These are phyloP conservation scores for Colletotrichum aenigma DNA, from an alignment of 2,329 filamentous ascomycete genomes.

Conservation along the genomic window DNA sequence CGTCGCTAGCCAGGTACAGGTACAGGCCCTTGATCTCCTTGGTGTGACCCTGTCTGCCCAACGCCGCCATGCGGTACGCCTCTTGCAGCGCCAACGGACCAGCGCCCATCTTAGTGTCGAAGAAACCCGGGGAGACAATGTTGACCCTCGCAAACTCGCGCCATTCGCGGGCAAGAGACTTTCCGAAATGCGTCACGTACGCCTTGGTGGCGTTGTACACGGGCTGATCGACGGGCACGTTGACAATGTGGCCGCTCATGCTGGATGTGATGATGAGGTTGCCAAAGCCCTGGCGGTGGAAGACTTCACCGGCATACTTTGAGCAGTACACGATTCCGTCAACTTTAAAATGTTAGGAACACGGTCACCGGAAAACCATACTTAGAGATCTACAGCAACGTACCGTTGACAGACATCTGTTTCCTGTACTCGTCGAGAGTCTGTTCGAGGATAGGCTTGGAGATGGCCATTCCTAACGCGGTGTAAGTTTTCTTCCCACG, in stretches of 20 bases:
- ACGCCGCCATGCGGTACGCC: slow-evolving; percentile 51
- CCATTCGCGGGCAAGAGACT: slow-evolving; percentile 61
- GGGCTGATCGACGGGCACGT: slow-evolving; percentile 48
- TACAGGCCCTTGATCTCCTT: slow-evolving; percentile 69
- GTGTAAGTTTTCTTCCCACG: fast-evolving
- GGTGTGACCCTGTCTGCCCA: slow-evolving; percentile 64
- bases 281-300: slow-evolving; percentile 45
- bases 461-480: slow-evolving; percentile 48
- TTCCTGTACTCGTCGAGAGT: slow-evolving; percentile 54
- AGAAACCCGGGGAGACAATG: slow-evolving; percentile 57
- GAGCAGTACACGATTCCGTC: slow-evolving; percentile 51
- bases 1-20: slow-evolving; percentile 56
- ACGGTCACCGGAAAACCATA: neutral
- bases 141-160: slow-evolving; percentile 62
- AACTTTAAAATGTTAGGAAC: slow-evolving; percentile 27
- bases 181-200: slow-evolving; percentile 59
- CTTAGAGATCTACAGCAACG: neutral
- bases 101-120: slow-evolving; percentile 60
- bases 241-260: slow-evolving; percentile 55
- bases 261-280: slow-evolving; percentile 57
- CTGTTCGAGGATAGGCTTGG: slow-evolving; percentile 59
- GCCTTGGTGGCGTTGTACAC: slow-evolving; percentile 61
- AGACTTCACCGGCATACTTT: slow-evolving; percentile 47
- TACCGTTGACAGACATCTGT: slow-evolving; percentile 59
- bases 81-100: slow-evolving; percentile 46